Evolutionary conservation across 495 filamentous ascomycete species (phyloP).

Genomic region (Penicillium odoratum): DNA sequence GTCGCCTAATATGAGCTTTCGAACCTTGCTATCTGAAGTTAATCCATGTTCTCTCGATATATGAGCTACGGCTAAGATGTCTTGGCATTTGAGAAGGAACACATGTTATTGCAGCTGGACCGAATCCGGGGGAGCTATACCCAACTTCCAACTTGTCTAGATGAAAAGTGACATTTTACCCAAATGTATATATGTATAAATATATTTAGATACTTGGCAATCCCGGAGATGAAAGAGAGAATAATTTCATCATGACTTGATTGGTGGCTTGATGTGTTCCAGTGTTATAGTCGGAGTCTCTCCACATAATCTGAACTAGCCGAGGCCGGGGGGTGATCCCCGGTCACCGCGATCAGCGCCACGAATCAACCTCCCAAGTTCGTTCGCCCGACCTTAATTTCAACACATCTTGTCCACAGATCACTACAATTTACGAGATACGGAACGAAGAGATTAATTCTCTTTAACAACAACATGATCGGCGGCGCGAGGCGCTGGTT

Average conservation of each 20-base stretch:
- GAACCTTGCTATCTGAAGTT: not conserved
- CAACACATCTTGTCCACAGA: not conserved
- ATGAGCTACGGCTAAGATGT: not conserved
- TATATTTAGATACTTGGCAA: too few relatives aligned
- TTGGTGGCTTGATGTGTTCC: not conserved
- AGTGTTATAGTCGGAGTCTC: not conserved
- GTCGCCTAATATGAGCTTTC: too few relatives aligned
- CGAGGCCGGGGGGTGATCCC: constrained; percentile 33
- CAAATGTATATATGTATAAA: too few relatives aligned
- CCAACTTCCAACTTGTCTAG: not conserved
- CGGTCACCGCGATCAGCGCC: constrained; percentile 20
- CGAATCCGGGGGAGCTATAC: constrained; percentile 10
- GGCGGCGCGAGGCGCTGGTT: constrained; percentile 83
- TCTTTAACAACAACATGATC: constrained; percentile 62
- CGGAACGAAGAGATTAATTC: constrained; percentile 12
- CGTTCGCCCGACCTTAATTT: constrained; percentile 14
- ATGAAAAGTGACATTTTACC: not conserved
- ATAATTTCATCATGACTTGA: not conserved
- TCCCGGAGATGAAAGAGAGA: not conserved
- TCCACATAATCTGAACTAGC: constrained; percentile 23
- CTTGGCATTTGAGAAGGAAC: not conserved
- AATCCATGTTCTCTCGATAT: not conserved
- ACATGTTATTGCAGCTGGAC: not conserved
- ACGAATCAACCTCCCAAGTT: constrained; percentile 17
- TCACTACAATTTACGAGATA: not conserved